Conservation (phyloP, 495 filamentous ascomycete genomes). For the Pseudotulostoma volvatum region DNA sequence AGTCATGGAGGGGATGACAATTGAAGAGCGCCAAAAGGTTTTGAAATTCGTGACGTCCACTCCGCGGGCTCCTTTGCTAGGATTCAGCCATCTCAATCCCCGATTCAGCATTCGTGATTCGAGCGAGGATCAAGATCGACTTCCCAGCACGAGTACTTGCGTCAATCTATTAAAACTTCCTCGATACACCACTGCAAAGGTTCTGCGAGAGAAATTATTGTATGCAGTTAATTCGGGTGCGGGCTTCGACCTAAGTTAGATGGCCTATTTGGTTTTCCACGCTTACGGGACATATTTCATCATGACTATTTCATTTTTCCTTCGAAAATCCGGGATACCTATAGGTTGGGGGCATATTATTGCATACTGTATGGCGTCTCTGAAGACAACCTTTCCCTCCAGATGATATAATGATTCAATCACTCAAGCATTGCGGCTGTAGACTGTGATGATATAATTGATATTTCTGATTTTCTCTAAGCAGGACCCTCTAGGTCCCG, state of each 20-base stretch:
- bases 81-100: slow-evolving; percentile 75
- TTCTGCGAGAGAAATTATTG: slow-evolving; percentile 60
- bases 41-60: slow-evolving; percentile 94
- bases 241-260: slow-evolving; percentile 81
- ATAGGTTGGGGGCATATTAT: too few relatives aligned
- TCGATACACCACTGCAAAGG: slow-evolving; percentile 47
- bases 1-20: slow-evolving; percentile 59
- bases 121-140: slow-evolving; percentile 56
- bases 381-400: too few relatives aligned
- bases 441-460: too few relatives aligned
- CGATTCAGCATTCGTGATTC: slow-evolving; percentile 82
- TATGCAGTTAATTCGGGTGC: slow-evolving; percentile 87
- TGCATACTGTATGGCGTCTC: too few relatives aligned
- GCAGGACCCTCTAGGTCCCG: too few relatives aligned
- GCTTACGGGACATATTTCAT: too few relatives aligned
- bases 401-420: too few relatives aligned
- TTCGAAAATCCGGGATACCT: too few relatives aligned
- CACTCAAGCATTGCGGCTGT: too few relatives aligned
- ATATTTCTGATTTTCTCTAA: too few relatives aligned
- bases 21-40: slow-evolving; percentile 66
- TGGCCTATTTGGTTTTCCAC: not conserved
- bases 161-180: slow-evolving; percentile 93
- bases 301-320: too few relatives aligned
- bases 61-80: slow-evolving; percentile 76
- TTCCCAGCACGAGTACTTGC: slow-evolving; percentile 93